Conservation (phyloP, 129 eudicot species). For the Escallonia rubra region DNA sequence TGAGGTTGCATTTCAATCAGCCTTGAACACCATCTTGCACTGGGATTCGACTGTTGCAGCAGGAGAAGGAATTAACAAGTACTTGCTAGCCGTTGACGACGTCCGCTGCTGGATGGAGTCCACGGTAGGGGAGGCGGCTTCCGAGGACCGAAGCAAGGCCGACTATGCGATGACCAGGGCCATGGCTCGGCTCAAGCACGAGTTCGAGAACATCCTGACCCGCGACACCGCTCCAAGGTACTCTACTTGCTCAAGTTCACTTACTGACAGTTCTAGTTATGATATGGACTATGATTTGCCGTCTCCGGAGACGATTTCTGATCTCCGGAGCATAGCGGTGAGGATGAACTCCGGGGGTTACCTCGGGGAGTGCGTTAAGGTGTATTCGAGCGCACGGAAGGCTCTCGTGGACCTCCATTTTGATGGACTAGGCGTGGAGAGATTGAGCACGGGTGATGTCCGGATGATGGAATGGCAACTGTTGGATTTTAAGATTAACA, state of each 20-base stretch:
- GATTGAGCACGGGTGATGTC: not conserved
- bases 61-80: too few species aligned
- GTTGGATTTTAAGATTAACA: constrained; percentile 13
- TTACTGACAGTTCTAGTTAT: constrained; percentile 17
- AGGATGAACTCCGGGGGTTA: constrained; percentile 7
- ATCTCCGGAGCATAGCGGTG: constrained; percentile 8
- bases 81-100: not conserved
- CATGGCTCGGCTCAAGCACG: constrained; percentile 16
- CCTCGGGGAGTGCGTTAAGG: constrained; percentile 12
- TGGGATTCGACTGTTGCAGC: too few species aligned
- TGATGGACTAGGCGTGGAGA: constrained; percentile 9
- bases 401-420: constrained; percentile 1
- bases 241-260: constrained; percentile 5
- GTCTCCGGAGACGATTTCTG: constrained; percentile 1
- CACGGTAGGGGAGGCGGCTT: too few species aligned
- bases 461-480: constrained; percentile 1
- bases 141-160: too few species aligned
- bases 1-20: too few species aligned
- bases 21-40: too few species aligned
- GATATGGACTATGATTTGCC: not conserved
- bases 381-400: constrained; percentile 17
- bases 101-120: not conserved
- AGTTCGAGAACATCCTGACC: constrained; percentile 11
- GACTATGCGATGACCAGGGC: not conserved
- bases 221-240: constrained; percentile 3